Evolutionary conservation across 257 asterid genomes (phyloP), one percentile per base, ranked within the genome.

Genomic region (Henckelia pumila): DNA sequence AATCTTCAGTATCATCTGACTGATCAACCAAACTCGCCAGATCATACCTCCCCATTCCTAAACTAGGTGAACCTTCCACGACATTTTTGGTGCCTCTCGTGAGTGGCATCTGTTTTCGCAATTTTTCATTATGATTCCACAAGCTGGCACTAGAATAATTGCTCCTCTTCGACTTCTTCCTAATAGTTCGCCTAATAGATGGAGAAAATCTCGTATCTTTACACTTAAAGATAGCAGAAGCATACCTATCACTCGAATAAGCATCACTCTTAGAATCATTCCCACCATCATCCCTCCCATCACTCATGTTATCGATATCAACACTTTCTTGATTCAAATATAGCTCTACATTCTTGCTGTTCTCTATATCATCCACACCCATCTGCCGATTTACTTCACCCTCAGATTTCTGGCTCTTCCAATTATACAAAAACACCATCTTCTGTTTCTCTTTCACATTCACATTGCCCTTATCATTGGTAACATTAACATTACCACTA

Each of bases 211-310:
- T 81, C 0, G 88, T 58, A 56, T 86, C 88, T 67, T 80, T 86
- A 77, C 92, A 85, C 73, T 80, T 90, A 26, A 84, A 82, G 25
- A 83, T 73, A 59, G 76, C 76, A 0, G 89, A 83, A 63, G 85
- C 74, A 74, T 80, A 83, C 79, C 67, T 83, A 65, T 85, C 95
- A 65, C 79, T 84, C 60, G 76, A 70, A 73, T 76, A 79, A 57
- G 85, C 80, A 70, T 89, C 96, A 79, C 98, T 92, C 79, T 85
- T 92, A 4, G 92, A 82, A 84, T 88, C 97, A 76, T 81, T 80
- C 24, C 87, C 94, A 72, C 88, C 85, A n/a, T 73, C 80, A 72
- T 86, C 79, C 59, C 86, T 71, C 2, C 78, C 88, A 76, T 81
- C 94, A 20, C 88, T 88, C 73, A 80, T 52, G 66, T 93, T 82